Evolutionary conservation across 2,329 filamentous ascomycete species (phyloP), one percentile per base, ranked within the genome.

Genomic region (Arthrobotrys entomopaga): DNA sequence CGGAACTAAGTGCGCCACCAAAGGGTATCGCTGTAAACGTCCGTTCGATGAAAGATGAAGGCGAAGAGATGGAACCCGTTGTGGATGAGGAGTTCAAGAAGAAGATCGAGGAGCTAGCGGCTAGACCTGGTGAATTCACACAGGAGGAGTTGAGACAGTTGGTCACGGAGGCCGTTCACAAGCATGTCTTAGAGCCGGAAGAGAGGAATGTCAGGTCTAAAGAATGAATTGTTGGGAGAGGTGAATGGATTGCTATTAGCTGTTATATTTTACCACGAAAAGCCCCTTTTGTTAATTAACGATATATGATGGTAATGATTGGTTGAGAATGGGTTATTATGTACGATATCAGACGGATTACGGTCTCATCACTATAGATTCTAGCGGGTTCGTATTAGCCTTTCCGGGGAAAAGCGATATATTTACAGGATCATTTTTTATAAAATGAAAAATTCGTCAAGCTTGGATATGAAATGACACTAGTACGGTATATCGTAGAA

Each of bases 101-200:
- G 77, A 86, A 91, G 61, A 98, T 99, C 79, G 93, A 98, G 79
- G 91, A 97, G 81, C 83, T 99, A 72, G 93, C 95, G 1, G 86
- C 89, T 40, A 86, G 92, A 46, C 71, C 71, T n/a, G 89, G 90
- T 22, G 93, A 98, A 79, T 96, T 97, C 79, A 85, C 94, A 78
- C 95, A 99, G 82, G 86, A 86, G 20, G 88, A 93, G 80, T 82
- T 99, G 79, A 87, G 93, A 73, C 86, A 87, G 77, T 83, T 99
- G 73, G 88, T 99, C 4, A 87, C 90, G 77, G 92, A 97, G 79
- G 93, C 91, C 1, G 84, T 99, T 16, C 82, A 86, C 22, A 91
- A 88, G 0, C 85, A 91, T 58, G 71, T 79, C 42, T 43, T 77
- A 63, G 87, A 85, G 22, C 81, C 88, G 2, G 86, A 87, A 19